Conservation (phyloP, 2,329 filamentous ascomycete species). For the Hypoxylon sp. region DNA sequence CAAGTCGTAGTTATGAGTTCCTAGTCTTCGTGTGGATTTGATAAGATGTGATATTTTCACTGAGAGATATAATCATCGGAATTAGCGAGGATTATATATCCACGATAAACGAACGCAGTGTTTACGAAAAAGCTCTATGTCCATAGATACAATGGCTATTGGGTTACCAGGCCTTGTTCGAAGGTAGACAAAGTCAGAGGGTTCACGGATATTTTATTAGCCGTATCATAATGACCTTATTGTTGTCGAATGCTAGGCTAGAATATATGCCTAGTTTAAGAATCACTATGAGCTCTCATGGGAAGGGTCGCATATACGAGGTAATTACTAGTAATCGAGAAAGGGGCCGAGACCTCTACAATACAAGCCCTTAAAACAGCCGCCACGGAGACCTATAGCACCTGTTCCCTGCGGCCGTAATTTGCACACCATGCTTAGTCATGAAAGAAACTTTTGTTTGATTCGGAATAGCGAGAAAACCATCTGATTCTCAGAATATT, state of each 20-base stretch:
- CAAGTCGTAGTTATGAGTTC: conserved; percentile 1
- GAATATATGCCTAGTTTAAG: not conserved
- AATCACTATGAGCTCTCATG: conserved; percentile 3
- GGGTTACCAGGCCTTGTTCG: not conserved
- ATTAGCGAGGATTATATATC: not conserved
- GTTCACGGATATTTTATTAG: not conserved
- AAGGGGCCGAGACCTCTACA: conserved; percentile 49
- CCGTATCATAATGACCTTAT: not conserved
- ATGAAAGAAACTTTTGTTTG: conserved; percentile 53
- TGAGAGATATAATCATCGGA: not conserved
- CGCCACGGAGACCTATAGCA: conserved; percentile 42
- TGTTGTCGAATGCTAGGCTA: not conserved
- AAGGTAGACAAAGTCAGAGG: not conserved
- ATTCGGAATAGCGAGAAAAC: conserved; percentile 48
- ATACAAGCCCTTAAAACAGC: conserved; percentile 51
- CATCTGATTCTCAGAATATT: conserved; percentile 43
- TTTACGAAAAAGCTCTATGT: not conserved
- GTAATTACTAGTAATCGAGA: conserved; percentile 43
- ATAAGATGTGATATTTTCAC: not conserved
- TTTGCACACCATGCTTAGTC: conserved; percentile 47
- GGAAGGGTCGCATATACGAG: conserved; percentile 1
- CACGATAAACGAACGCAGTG: not conserved
- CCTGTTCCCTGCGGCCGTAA: conserved; percentile 45
- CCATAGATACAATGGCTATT: conserved; percentile 5
- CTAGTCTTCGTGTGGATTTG: not conserved